Conservation (phyloP, 768 basidiomycete species). For the Gymnopilus junonius region DNA sequence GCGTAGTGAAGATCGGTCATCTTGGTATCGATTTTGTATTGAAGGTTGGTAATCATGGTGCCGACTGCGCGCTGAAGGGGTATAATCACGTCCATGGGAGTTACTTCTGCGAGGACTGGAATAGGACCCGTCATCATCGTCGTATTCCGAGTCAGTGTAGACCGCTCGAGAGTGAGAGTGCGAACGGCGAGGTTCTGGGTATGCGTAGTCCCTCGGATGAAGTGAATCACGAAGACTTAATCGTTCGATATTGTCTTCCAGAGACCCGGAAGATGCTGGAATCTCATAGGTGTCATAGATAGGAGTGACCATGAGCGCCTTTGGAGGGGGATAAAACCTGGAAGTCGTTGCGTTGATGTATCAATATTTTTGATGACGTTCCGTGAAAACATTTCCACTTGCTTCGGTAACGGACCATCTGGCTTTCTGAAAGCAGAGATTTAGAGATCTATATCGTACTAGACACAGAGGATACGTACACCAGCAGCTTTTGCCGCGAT, state of each 20-base stretch:
- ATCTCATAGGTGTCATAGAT: constrained; percentile 23
- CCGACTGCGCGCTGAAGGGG: no score
- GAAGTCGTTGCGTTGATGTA: neutral
- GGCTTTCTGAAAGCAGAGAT: constrained; percentile 15
- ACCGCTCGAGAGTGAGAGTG: constrained; percentile 1
- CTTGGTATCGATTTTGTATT: no score
- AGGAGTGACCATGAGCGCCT: constrained; percentile 27
- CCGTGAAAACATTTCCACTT: constrained; percentile 7
- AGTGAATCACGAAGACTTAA: neutral
- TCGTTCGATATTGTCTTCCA: neutral
- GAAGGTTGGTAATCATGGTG: no score
- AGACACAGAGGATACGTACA: constrained; percentile 7
- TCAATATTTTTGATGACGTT: neutral
- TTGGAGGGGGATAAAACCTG: constrained; percentile 29
- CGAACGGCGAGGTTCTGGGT: neutral
- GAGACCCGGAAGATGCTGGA: neutral
- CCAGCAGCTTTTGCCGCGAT: constrained; percentile 19
- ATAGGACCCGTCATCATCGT: constrained; percentile 1
- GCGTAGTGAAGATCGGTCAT: no score
- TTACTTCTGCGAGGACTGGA: neutral
- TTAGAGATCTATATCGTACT: neutral
- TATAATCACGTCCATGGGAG: neutral
- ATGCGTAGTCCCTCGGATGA: constrained; percentile 2
- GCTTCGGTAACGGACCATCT: constrained; percentile 26
- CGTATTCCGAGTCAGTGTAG: constrained; percentile 17